Conservation (phyloP, 306 rosid genomes). For the Quercus gilva region DNA sequence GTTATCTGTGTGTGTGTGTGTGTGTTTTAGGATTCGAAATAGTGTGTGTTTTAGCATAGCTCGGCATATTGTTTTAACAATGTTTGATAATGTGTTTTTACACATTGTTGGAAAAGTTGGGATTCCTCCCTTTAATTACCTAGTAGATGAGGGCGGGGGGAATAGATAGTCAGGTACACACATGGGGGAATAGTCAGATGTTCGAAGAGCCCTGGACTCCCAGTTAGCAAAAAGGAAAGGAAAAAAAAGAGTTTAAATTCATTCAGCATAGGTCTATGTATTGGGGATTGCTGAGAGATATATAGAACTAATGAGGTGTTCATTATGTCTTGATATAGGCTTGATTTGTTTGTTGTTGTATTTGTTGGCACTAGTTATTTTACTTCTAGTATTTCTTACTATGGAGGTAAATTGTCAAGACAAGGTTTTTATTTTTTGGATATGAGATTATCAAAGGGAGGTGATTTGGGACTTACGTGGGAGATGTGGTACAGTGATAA, state of each 20-base stretch:
- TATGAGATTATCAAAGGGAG: neutral
- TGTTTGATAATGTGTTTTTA: too few relatives aligned
- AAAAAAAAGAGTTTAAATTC: neutral
- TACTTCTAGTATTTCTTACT: neutral
- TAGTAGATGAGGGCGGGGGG: too few relatives aligned
- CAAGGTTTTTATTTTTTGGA: neutral
- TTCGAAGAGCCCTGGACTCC: too few relatives aligned
- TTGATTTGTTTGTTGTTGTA: neutral
- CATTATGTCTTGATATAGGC: neutral
- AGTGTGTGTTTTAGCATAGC: neutral
- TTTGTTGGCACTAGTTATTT: neutral
- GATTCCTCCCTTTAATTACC: too few relatives aligned
- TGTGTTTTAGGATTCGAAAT: too few relatives aligned
- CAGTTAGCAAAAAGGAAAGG: too few relatives aligned
- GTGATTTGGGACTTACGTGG: neutral
- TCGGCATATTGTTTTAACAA: neutral
- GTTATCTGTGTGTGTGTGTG: neutral
- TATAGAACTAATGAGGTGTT: neutral
- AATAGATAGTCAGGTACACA: too few relatives aligned
- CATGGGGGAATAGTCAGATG: too few relatives aligned
- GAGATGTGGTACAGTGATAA: neutral
- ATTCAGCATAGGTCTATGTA: neutral
- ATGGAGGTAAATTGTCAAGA: neutral
- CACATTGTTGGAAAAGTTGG: too few relatives aligned
- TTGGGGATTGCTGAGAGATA: neutral